phyloP scores from a whole-genome alignment of 2,329 filamentous ascomycete genomes.

The Cladophialophora bantiana region DNA sequence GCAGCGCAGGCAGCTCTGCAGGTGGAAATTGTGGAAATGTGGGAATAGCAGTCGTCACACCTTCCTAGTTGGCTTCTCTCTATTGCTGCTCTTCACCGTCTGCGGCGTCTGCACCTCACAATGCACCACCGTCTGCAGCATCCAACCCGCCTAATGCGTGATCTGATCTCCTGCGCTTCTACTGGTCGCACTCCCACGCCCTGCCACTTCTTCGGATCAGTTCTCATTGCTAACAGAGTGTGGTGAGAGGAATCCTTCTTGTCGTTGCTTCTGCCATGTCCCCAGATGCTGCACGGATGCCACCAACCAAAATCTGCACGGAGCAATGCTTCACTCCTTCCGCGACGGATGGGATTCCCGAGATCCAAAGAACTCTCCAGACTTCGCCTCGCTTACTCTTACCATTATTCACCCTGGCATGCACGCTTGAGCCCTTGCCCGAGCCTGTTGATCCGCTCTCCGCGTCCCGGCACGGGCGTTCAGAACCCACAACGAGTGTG shows the following conservation, averaged over 20 bases:
- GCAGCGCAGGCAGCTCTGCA: background rate
- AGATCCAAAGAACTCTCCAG: background rate
- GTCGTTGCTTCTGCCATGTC: background rate
- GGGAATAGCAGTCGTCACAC: background rate
- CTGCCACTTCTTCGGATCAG: background rate
- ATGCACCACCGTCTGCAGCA: constrained; percentile 3
- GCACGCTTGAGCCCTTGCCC: background rate
- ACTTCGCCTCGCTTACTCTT: background rate
- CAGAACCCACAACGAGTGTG: background rate
- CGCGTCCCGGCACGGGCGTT: background rate
- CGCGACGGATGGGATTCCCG: background rate
- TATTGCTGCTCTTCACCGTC: no score
- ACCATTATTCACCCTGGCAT: background rate
- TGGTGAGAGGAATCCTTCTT: background rate
- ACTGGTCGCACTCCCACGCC: constrained; percentile 1
- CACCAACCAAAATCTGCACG: background rate
- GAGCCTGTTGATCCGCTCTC: background rate
- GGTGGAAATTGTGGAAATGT: background rate
- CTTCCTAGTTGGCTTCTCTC: background rate
- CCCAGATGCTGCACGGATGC: background rate
- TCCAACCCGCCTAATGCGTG: constrained; percentile 5
- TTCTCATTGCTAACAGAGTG: background rate
- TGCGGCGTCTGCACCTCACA: no score
- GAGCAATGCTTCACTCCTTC: background rate
- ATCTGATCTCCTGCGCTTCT: background rate